Evolutionary conservation across 2,329 filamentous ascomycete species (phyloP).

Genomic region (Colletotrichum spinosum): DNA sequence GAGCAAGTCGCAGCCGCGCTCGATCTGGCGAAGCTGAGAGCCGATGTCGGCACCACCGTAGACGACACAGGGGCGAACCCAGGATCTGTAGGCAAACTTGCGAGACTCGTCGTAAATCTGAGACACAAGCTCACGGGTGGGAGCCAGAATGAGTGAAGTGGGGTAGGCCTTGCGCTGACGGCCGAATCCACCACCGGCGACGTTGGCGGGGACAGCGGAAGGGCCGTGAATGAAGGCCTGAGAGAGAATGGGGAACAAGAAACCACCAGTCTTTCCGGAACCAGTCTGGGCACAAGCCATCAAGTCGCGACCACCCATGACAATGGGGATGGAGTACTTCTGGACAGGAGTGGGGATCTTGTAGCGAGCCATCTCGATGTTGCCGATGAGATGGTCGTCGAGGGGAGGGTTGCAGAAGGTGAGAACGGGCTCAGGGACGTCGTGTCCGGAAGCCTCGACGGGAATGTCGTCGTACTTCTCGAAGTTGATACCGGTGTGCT

Average conservation of each 20-base stretch:
- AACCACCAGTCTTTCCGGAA: conserved; percentile 99
- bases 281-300: conserved; percentile 99
- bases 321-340: conserved; percentile 99
- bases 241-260: conserved; percentile 98
- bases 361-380: conserved; percentile 95
- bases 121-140: conserved; percentile 97
- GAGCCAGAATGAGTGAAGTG: conserved; percentile 93
- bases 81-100: conserved; percentile 98
- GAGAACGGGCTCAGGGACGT: conserved; percentile 92
- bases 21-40: conserved; percentile 97
- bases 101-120: conserved; percentile 98
- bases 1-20: conserved; percentile 95
- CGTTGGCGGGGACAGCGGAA: conserved; percentile 72
- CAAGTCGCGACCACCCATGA: conserved; percentile 96
- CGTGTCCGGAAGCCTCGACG: conserved; percentile 93
- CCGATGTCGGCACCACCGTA: conserved; percentile 99
- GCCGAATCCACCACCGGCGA: conserved; percentile 78
- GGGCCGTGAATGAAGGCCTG: conserved; percentile 94
- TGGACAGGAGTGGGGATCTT: conserved; percentile 96
- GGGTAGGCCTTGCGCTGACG: conserved; percentile 98
- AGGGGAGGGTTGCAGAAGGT: conserved; percentile 94
- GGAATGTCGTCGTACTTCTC: conserved; percentile 99
- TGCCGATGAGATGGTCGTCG: conserved; percentile 90
- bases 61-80: conserved; percentile 98
- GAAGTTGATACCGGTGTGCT: conserved; percentile 99